A percentile compares a stretch with the other conserved stretches of the same genome.
These are phyloP conservation scores for Elsinoe australis DNA, from an alignment of 2,329 filamentous ascomycete genomes.

Conservation along the genomic window DNA sequence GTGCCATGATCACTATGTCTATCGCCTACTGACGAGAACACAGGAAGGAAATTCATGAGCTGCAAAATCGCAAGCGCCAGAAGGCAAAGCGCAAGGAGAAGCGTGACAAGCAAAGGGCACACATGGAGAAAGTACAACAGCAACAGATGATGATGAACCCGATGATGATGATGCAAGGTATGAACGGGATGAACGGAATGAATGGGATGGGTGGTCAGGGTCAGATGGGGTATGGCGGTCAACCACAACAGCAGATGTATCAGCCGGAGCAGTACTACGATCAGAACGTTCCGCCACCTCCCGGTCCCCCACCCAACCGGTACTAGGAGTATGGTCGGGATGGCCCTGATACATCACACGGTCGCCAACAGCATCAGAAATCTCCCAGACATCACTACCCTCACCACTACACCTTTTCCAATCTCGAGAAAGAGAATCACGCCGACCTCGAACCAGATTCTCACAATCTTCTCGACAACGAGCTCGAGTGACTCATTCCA, in stretches of 20 bases:
- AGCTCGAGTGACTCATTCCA: slow-evolving; percentile 7
- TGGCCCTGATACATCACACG: background rate
- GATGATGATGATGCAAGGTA: slow-evolving; percentile 10
- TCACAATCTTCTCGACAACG: slow-evolving; percentile 6
- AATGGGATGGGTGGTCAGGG: slow-evolving; percentile 20
- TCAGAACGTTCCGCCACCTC: slow-evolving; percentile 31
- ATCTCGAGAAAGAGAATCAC: slow-evolving; percentile 10
- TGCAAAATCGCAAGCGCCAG: slow-evolving; percentile 39
- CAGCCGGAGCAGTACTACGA: slow-evolving; percentile 12
- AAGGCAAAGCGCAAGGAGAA: slow-evolving; percentile 37
- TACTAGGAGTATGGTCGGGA: slow-evolving; percentile 15
- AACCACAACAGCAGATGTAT: slow-evolving; percentile 25
- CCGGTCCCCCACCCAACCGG: slow-evolving; percentile 27
- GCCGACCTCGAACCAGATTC: slow-evolving; percentile 9
- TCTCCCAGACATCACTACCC: background rate
- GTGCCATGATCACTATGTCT: too few species aligned
- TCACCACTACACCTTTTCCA: slow-evolving; percentile 11
- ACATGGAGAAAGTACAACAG: slow-evolving; percentile 29
- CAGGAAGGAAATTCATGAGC: slow-evolving; percentile 42
- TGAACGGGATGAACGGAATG: slow-evolving; percentile 16
- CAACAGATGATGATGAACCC: background rate
- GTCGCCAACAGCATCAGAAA: background rate
- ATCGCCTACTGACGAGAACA: slow-evolving; percentile 3
- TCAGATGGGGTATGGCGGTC: slow-evolving; percentile 28
- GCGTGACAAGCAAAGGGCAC: slow-evolving; percentile 39